Evolutionary conservation across 2,329 filamentous ascomycete species (phyloP).

Genomic region (Scytalidium lignicola): DNA sequence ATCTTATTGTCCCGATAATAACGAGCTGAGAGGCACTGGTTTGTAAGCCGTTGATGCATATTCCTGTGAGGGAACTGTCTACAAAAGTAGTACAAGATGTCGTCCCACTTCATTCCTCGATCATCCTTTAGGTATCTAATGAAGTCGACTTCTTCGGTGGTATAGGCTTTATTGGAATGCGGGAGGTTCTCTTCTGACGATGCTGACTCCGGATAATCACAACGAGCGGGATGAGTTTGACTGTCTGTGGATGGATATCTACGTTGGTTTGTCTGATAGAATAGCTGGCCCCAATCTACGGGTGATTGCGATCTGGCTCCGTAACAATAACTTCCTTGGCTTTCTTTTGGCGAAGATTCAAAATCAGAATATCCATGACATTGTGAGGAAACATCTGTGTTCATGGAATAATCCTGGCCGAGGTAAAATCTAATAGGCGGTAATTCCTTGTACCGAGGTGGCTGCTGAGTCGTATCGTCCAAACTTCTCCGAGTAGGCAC

Average conservation of each 20-base stretch:
- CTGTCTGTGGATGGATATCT: not conserved
- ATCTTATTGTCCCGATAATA: constrained; percentile 10
- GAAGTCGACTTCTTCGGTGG: constrained; percentile 8
- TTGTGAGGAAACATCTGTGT: not conserved
- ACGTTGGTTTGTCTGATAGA: not conserved
- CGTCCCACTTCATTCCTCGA: constrained; percentile 2
- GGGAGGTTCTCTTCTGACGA: constrained; percentile 1
- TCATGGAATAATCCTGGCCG: not conserved
- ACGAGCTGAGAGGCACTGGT: constrained; percentile 9
- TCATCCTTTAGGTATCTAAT: constrained; percentile 13
- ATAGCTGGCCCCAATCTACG: not conserved
- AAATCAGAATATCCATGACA: not conserved
- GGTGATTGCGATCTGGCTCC: not conserved
- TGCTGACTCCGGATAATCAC: not conserved
- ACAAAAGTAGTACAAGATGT: constrained; percentile 3
- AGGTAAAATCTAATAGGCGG: not conserved
- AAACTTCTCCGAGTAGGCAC: not conserved
- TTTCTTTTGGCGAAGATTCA: not conserved
- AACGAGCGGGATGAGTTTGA: not conserved
- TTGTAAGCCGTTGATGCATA: constrained; percentile 1
- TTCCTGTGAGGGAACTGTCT: not conserved
- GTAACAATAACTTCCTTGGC: not conserved
- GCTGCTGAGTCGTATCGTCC: not conserved
- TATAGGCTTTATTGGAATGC: constrained; percentile 12
- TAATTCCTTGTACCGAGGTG: not conserved